Evolutionary conservation across 2,329 filamentous ascomycete species (phyloP).

Genomic region (Trichoderma semiorbis): DNA sequence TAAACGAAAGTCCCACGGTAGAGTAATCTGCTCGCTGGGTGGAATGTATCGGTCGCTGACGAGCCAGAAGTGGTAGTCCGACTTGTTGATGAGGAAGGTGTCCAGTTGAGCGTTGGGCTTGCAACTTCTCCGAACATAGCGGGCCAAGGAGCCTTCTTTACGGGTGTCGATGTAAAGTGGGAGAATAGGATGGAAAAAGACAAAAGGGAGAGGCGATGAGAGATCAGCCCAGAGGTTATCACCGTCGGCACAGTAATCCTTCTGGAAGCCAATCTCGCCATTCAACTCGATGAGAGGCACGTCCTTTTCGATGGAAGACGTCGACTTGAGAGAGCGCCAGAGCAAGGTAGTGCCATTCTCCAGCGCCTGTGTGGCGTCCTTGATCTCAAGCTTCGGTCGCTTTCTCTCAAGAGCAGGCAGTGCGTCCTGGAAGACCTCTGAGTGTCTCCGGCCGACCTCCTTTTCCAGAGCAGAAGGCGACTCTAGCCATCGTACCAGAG

Average conservation of each 20-base stretch:
- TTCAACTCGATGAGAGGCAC: slow-evolving; percentile 68
- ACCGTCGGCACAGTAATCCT: slow-evolving; percentile 64
- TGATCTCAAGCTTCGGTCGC: slow-evolving; percentile 47
- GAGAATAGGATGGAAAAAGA: slow-evolving; percentile 83
- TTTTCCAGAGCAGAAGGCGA: slow-evolving; percentile 65
- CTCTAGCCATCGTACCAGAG: slow-evolving; percentile 73
- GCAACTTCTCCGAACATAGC: slow-evolving; percentile 91
- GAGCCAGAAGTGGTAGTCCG: slow-evolving; percentile 89
- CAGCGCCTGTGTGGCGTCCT: slow-evolving; percentile 40
- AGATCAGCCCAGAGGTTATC: slow-evolving; percentile 67
- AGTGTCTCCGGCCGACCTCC: slow-evolving; percentile 62
- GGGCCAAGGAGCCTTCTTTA: slow-evolving; percentile 77
- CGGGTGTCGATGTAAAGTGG: slow-evolving; percentile 93
- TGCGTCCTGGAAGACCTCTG: slow-evolving; percentile 65
- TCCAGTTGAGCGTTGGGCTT: slow-evolving; percentile 84
- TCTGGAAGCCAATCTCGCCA: slow-evolving; percentile 70
- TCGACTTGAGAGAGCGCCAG: slow-evolving; percentile 64
- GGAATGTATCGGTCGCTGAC: slow-evolving; percentile 75
- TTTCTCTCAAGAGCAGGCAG: slow-evolving; percentile 43
- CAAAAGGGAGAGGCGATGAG: slow-evolving; percentile 65
- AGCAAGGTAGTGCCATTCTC: slow-evolving; percentile 47
- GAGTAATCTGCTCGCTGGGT: slow-evolving; percentile 60
- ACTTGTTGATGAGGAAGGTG: slow-evolving; percentile 73
- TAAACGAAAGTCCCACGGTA: slow-evolving; percentile 65
- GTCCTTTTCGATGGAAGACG: slow-evolving; percentile 53